Conservation (phyloP, 176 grass and related monocot species). For the Cocos nucifera region DNA sequence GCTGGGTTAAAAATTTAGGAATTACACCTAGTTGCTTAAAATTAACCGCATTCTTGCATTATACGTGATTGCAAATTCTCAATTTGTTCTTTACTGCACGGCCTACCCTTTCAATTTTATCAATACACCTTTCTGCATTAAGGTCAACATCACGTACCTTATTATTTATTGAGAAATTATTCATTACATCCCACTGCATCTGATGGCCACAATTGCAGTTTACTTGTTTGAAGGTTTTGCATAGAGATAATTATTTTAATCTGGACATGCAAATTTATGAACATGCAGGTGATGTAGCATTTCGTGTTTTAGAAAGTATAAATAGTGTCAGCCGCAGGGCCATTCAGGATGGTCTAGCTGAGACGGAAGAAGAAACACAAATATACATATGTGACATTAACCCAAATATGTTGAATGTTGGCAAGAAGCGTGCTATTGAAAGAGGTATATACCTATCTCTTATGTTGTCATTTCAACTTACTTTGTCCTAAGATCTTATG, state of each 20-base stretch:
- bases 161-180: too few relatives aligned
- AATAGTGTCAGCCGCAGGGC: constrained; percentile 57
- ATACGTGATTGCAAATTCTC: too few relatives aligned
- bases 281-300: constrained; percentile 70
- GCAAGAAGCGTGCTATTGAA: constrained; percentile 75
- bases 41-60: too few relatives aligned
- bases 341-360: constrained; percentile 36
- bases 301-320: constrained; percentile 64
- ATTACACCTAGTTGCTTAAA: too few relatives aligned
- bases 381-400: constrained; percentile 93
- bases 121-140: too few relatives aligned
- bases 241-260: not conserved
- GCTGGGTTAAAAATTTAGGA: too few relatives aligned
- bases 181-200: too few relatives aligned
- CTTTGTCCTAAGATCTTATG: not conserved
- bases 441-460: constrained; percentile 33
- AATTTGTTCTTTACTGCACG: too few relatives aligned
- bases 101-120: too few relatives aligned
- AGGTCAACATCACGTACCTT: too few relatives aligned
- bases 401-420: constrained; percentile 82
- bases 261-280: too few relatives aligned
- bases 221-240: not conserved
- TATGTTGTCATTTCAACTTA: not conserved
- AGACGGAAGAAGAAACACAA: constrained; percentile 66
- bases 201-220: too few relatives aligned